Conservation (phyloP, 2,329 filamentous ascomycete genomes). For the Arthrobotrys pseudoclavata region DNA sequence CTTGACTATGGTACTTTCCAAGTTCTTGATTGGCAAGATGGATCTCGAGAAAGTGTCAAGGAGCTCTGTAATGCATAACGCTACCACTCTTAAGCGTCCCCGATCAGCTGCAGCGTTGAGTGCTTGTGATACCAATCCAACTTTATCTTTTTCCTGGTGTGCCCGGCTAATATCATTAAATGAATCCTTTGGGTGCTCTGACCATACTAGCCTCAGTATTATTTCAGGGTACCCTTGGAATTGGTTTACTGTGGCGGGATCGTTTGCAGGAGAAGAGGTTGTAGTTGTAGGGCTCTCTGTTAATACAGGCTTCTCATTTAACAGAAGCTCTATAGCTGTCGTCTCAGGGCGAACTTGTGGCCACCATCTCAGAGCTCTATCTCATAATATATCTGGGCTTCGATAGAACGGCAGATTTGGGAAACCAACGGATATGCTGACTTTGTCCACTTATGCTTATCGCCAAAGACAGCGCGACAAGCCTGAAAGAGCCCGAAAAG, state of each 20-base stretch:
- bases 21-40: background rate
- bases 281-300: background rate
- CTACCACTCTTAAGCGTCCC: background rate
- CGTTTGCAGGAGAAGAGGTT: background rate
- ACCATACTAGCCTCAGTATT: background rate
- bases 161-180: background rate
- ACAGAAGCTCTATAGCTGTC: background rate
- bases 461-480: conserved; percentile 19
- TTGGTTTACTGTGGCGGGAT: background rate
- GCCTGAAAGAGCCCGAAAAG: conserved; percentile 32
- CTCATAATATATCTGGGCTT: conserved; percentile 24
- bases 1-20: background rate
- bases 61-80: background rate
- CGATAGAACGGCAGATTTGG: conserved; percentile 27
- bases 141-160: background rate
- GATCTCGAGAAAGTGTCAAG: no score
- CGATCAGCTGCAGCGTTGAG: background rate
- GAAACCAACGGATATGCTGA: conserved; percentile 19
- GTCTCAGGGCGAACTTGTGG: background rate
- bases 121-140: background rate
- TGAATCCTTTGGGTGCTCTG: background rate
- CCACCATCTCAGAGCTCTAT: background rate
- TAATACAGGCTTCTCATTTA: background rate
- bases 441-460: conserved; percentile 28
- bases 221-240: background rate